A percentile compares a stretch with the other conserved stretches of the same genome.
phyloP scores from a whole-genome alignment of 352 stramenopile species.

The Globisporangium megalacanthum region DNA sequence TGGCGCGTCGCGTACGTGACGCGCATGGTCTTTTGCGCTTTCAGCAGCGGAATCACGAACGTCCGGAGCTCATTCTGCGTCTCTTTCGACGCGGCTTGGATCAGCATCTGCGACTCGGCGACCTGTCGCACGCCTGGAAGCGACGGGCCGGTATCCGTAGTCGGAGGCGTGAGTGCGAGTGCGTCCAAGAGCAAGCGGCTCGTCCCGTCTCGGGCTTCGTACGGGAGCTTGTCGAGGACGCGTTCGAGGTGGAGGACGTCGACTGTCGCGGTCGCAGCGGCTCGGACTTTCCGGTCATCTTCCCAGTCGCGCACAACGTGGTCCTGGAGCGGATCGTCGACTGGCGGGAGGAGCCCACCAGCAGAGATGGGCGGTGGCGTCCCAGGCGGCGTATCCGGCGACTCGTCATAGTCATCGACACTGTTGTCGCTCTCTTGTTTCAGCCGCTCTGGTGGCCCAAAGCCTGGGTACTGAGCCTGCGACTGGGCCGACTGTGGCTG shows the following conservation, averaged over 20 bases:
- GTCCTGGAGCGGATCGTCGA: conserved; percentile 43
- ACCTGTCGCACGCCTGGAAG: conserved; percentile 22
- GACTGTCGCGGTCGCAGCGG: conserved; percentile 30
- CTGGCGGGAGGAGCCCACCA: conserved; percentile 32
- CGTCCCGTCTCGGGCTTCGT: conserved; percentile 56
- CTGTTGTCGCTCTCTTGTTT: conserved; percentile 16
- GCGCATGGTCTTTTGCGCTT: conserved; percentile 58
- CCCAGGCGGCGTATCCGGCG: conserved; percentile 63
- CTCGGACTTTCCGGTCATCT: conserved; percentile 53
- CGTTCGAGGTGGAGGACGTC: conserved; percentile 36
- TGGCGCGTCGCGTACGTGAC: conserved; percentile 66
- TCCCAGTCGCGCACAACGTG: conserved; percentile 68
- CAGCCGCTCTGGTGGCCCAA: conserved; percentile 41
- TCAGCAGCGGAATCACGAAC: conserved; percentile 66
- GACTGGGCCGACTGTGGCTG: too few species aligned
- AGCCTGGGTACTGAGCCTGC: conserved; percentile 19
- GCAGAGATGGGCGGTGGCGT: conserved; percentile 70
- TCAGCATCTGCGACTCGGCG: conserved; percentile 64
- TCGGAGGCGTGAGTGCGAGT: conserved; percentile 27
- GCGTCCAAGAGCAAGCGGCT: conserved; percentile 54
- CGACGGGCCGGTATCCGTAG: too few species aligned
- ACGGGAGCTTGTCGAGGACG: conserved; percentile 63
- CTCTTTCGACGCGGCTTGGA: conserved; percentile 46
- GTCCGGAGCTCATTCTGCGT: conserved; percentile 50
- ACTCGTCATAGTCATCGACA: conserved; percentile 32